Conservation (phyloP, 2,329 filamentous ascomycete genomes). For the Phyllosticta ampelicida region DNA sequence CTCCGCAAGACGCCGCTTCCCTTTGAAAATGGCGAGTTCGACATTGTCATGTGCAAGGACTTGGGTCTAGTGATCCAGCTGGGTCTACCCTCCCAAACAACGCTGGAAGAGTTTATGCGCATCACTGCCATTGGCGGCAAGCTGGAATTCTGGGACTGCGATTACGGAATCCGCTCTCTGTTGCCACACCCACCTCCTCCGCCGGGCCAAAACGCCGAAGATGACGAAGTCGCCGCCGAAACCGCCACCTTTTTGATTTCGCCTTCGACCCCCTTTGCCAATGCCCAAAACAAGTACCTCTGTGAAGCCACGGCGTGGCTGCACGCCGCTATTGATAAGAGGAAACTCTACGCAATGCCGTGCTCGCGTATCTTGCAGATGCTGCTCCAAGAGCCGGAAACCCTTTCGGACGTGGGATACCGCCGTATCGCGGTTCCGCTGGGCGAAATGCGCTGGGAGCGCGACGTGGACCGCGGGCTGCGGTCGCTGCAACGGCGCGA, state of each 20-base stretch:
- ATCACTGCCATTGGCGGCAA: conserved; percentile 67
- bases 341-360: conserved; percentile 61
- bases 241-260: conserved; percentile 77
- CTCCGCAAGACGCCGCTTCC: conserved; percentile 65
- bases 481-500: conserved; percentile 41
- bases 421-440: conserved; percentile 79
- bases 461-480: conserved; percentile 42
- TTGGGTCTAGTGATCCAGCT: conserved; percentile 57
- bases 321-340: conserved; percentile 59
- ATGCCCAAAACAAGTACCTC: conserved; percentile 70
- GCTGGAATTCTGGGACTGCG: conserved; percentile 82
- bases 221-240: conserved; percentile 52
- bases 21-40: conserved; percentile 69
- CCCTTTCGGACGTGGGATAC: conserved; percentile 56
- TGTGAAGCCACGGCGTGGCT: conserved; percentile 79
- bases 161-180: conserved; percentile 73
- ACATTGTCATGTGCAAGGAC: conserved; percentile 83
- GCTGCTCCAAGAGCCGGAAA: conserved; percentile 69
- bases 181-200: conserved; percentile 61
- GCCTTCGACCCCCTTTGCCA: conserved; percentile 69
- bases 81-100: conserved; percentile 40
- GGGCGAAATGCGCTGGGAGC: conserved; percentile 78
- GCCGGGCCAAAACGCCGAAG: conserved; percentile 46
- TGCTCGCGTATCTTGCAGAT: conserved; percentile 68
- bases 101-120: conserved; percentile 66